These are phyloP conservation scores for Sphaerobolus stellatus DNA, from an alignment of 1,284 basidiomycete genomes.

Conservation along the genomic window DNA sequence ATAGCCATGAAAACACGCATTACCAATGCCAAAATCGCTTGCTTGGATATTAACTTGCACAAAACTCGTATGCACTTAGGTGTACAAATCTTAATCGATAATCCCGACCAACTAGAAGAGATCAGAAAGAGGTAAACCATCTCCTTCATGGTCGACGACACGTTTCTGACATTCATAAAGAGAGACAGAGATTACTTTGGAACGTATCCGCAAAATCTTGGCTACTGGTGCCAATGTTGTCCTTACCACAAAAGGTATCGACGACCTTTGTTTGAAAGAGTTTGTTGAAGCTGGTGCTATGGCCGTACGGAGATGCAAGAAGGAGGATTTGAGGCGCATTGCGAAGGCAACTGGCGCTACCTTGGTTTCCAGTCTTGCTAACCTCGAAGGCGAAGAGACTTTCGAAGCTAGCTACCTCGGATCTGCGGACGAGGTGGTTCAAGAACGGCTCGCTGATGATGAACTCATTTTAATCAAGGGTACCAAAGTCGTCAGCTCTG, in stretches of 20 bases:
- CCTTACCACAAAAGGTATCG: slow-evolving; percentile 98
- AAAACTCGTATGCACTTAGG: slow-evolving; percentile 98
- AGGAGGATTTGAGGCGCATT: slow-evolving; percentile 96
- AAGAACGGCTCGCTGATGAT: slow-evolving; percentile 98
- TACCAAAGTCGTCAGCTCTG: slow-evolving; percentile 92
- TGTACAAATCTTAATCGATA: slow-evolving; percentile 96
- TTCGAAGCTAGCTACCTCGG: slow-evolving; percentile 93
- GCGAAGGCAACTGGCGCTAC: slow-evolving; percentile 97
- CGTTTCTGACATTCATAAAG: slow-evolving; percentile 40
- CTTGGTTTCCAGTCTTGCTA: slow-evolving; percentile 90
- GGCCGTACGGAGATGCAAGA: slow-evolving; percentile 96
- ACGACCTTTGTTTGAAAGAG: slow-evolving; percentile 97
- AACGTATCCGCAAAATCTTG: slow-evolving; percentile 95
- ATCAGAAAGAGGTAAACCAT: slow-evolving; percentile 80
- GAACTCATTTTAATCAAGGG: slow-evolving; percentile 97
- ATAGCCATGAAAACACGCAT: slow-evolving; percentile 98
- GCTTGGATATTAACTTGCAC: slow-evolving; percentile 97
- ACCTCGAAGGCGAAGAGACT: slow-evolving; percentile 97
- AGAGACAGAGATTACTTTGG: slow-evolving; percentile 95
- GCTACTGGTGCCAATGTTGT: slow-evolving; percentile 96
- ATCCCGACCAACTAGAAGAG: slow-evolving; percentile 95
- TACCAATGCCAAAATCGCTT: slow-evolving; percentile 93
- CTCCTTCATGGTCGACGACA: slow-evolving; percentile 6
- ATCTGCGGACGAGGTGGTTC: slow-evolving; percentile 91
- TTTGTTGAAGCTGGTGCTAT: slow-evolving; percentile 99